These are phyloP conservation scores for Chenopodium berlandieri DNA, from an alignment of 148 eudicot genomes.

Conservation along the genomic window DNA sequence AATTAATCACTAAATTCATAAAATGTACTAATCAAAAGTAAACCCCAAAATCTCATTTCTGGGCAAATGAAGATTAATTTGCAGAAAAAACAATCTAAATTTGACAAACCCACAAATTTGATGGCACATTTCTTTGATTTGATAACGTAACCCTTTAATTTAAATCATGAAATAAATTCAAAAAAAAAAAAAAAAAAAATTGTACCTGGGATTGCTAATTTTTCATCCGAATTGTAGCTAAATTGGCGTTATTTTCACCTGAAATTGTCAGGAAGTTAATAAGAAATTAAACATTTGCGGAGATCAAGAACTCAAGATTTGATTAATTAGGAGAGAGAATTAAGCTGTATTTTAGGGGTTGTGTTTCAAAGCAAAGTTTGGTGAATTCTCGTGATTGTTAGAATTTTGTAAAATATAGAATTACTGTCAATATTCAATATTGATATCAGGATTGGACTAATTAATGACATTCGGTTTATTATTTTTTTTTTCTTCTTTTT, in stretches of 20 bases:
- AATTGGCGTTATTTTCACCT: background rate
- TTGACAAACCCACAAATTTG: background rate
- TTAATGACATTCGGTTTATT: no score
- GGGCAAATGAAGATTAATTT: background rate
- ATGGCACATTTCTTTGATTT: background rate
- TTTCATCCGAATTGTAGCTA: background rate
- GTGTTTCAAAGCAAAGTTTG: background rate
- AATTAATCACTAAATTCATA: background rate
- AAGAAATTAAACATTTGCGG: slow-evolving; percentile 3
- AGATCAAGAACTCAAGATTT: background rate
- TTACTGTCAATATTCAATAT: no score
- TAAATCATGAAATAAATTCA: no score
- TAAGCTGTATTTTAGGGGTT: background rate
- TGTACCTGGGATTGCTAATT: background rate
- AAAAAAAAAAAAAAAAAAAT: no score
- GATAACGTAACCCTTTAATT: no score
- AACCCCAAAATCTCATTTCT: background rate
- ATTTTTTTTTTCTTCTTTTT: no score
- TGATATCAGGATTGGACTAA: no score
- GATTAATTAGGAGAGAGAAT: background rate
- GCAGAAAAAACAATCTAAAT: no score
- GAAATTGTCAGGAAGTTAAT: background rate
- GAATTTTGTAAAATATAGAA: no score
- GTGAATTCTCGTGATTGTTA: background rate
- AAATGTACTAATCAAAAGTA: background rate